These are phyloP conservation scores for Pseudogymnoascus sp. DNA, from an alignment of 2,329 filamentous ascomycete genomes.

Conservation along the genomic window DNA sequence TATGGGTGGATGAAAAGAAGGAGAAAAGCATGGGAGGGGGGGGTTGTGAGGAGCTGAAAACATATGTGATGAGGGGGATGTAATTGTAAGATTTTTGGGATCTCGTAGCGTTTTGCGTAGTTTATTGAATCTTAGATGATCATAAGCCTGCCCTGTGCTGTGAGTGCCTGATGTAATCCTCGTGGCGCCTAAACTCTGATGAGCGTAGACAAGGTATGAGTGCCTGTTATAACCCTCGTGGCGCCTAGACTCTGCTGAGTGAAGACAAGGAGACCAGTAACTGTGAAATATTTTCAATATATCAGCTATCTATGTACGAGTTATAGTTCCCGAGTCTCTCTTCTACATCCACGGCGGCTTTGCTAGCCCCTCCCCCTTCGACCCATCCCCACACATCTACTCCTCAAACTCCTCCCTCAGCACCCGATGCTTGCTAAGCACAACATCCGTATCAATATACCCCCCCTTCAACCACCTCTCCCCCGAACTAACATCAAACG, in stretches of 20 bases:
- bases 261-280: not conserved
- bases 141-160: not conserved
- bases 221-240: not conserved
- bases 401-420: constrained; percentile 19
- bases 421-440: constrained; percentile 40
- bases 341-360: not conserved
- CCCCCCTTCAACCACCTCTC: constrained; percentile 77
- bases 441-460: constrained; percentile 66
- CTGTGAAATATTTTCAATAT: not conserved
- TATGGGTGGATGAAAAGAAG: not conserved
- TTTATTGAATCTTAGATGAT: not conserved
- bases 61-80: not conserved
- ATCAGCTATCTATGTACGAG: not conserved
- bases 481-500: constrained; percentile 62
- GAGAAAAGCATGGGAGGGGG: not conserved
- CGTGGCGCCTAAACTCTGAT: not conserved
- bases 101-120: not conserved
- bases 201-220: not conserved
- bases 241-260: not conserved
- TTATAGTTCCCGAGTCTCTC: not conserved
- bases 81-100: not conserved
- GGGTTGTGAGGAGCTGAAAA: not conserved
- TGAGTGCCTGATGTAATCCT: not conserved
- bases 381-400: not conserved
- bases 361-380: not conserved